phyloP scores from a whole-genome alignment of 768 basidiomycete species.

The Trametes gibbosa region DNA sequence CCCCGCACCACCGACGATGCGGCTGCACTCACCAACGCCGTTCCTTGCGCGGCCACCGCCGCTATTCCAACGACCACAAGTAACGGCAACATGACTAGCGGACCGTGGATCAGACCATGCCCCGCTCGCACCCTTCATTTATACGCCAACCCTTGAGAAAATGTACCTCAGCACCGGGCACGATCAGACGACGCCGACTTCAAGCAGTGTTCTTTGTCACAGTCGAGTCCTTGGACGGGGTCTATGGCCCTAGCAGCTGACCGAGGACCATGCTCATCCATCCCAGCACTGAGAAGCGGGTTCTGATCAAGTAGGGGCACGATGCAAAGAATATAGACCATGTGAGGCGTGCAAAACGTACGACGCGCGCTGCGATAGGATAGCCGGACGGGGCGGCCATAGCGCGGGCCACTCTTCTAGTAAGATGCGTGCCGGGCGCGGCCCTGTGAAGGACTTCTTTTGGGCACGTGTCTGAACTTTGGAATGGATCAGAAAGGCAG shows the following conservation, averaged over 20 bases:
- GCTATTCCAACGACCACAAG: neutral
- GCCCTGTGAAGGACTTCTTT: neutral
- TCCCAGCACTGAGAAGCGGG: neutral
- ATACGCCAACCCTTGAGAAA: neutral
- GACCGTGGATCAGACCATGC: neutral
- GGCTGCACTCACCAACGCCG: neutral
- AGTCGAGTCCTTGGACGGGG: neutral
- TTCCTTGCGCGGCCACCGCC: neutral
- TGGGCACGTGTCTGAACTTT: conserved; percentile 2
- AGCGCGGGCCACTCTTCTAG: neutral
- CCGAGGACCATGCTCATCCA: neutral
- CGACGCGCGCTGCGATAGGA: conserved; percentile 1
- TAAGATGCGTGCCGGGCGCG: neutral
- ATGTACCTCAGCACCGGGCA: neutral
- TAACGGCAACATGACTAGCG: neutral
- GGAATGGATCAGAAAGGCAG: neutral
- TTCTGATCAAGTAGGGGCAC: neutral
- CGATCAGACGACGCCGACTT: neutral
- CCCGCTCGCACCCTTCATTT: neutral
- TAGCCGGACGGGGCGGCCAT: neutral
- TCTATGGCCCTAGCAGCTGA: neutral
- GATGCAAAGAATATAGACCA: conserved; percentile 1
- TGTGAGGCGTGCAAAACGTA: conserved; percentile 4
- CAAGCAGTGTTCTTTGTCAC: neutral
- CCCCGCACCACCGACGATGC: neutral